A percentile compares a stretch with the other conserved stretches of the same genome.
Evolutionary conservation across 352 stramenopile species (phyloP).

Genomic region (Phytopythium kandeliae): DNA sequence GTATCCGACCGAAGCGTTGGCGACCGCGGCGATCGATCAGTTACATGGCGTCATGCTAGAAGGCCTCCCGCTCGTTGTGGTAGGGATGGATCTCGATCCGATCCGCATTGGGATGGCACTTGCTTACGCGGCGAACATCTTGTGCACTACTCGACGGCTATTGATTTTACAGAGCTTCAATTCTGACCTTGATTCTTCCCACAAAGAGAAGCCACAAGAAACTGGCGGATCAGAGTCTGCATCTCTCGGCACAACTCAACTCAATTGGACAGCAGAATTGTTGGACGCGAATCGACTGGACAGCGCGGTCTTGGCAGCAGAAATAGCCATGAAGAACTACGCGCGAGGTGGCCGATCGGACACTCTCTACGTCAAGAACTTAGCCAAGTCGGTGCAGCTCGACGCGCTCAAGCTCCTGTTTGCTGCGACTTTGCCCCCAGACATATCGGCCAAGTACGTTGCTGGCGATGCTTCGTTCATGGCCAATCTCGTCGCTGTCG

Average conservation of each 20-base stretch:
- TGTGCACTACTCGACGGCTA: neutral
- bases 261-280: constrained; percentile 16
- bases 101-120: neutral
- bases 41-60: constrained; percentile 52
- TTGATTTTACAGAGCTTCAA: constrained; percentile 16
- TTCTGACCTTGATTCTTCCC: neutral
- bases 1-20: constrained; percentile 23
- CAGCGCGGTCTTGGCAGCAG: constrained; percentile 11
- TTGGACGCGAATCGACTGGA: constrained; percentile 20
- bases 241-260: neutral
- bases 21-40: constrained; percentile 30
- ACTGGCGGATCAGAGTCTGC: neutral
- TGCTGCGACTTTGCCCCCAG: constrained; percentile 26
- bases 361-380: constrained; percentile 82
- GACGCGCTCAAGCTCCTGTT: constrained; percentile 47
- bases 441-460: constrained; percentile 21
- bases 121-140: neutral
- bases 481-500: too few relatives aligned
- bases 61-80: constrained; percentile 39
- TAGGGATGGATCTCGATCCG: constrained; percentile 9
- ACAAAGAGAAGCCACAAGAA: neutral
- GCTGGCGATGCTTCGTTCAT: neutral
- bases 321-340: constrained; percentile 77
- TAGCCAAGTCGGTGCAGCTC: constrained; percentile 44
- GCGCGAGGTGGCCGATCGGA: constrained; percentile 35